Percentiles rank a stretch among this genome's conserved stretches.
Evolutionary conservation across 192 early-diverging fungal species (phyloP).

Genomic region (Piromyces sp.): DNA sequence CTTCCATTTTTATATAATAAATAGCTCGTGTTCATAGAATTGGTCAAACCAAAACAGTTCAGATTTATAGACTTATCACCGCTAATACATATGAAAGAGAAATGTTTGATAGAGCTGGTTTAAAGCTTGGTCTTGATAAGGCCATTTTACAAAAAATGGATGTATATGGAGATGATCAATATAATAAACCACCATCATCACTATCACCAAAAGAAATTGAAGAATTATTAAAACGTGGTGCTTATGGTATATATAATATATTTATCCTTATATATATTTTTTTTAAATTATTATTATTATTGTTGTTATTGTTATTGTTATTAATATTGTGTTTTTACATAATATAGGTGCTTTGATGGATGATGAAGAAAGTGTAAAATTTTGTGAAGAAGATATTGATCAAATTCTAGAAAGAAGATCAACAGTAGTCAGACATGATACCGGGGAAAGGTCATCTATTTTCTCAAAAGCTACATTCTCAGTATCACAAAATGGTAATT

Average conservation of each 20-base stretch:
- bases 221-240: constrained; percentile 37
- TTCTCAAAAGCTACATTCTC: constrained; percentile 78
- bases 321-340: not conserved
- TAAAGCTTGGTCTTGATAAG: constrained; percentile 68
- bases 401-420: constrained; percentile 61
- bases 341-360: constrained; percentile 56
- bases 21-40: constrained; percentile 61
- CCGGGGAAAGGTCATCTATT: constrained; percentile 43
- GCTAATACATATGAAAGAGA: constrained; percentile 73
- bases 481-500: constrained; percentile 8
- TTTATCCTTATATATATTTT: too few relatives aligned
- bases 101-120: constrained; percentile 76
- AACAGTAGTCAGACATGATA: constrained; percentile 58
- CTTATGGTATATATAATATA: not conserved
- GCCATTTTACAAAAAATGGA: constrained; percentile 62
- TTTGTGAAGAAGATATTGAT: constrained; percentile 79
- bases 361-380: constrained; percentile 53
- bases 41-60: constrained; percentile 72
- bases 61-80: constrained; percentile 58
- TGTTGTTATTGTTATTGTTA: too few relatives aligned
- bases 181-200: constrained; percentile 26
- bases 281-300: too few relatives aligned
- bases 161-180: constrained; percentile 17
- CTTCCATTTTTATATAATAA: too few relatives aligned
- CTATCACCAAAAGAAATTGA: constrained; percentile 64